Evolutionary conservation across 495 filamentous ascomycete species (phyloP).

Genomic region (Aspergillus ostianus): DNA sequence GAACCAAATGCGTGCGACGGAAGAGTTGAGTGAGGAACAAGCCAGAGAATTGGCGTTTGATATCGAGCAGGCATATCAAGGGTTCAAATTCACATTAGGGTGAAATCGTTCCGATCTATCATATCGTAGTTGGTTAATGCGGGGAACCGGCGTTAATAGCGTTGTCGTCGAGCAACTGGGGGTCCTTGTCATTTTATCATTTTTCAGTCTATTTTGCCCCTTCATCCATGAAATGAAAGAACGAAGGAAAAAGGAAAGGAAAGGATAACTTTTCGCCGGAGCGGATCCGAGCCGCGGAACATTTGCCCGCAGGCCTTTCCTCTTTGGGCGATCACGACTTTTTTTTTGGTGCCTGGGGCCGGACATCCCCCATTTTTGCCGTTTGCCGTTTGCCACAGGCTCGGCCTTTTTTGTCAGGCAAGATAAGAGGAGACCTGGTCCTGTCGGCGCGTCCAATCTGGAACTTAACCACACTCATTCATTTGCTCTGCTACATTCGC

Average conservation of each 20-base stretch:
- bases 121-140: conserved; percentile 6
- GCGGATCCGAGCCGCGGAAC: conserved; percentile 35
- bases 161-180: too few relatives aligned
- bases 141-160: conserved; percentile 9
- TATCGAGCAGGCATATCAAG: conserved; percentile 86
- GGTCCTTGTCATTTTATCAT: neutral
- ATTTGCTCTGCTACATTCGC: conserved; percentile 11
- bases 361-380: neutral
- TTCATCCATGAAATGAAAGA: conserved; percentile 11
- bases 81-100: conserved; percentile 74
- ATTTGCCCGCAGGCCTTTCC: conserved; percentile 36
- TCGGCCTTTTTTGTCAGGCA: neutral
- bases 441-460: neutral
- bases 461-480: conserved; percentile 5
- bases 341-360: conserved; percentile 26
- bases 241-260: neutral
- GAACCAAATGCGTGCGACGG: conserved; percentile 95
- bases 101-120: conserved; percentile 17
- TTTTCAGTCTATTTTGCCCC: conserved; percentile 4
- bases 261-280: conserved; percentile 4
- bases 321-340: conserved; percentile 39
- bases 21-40: conserved; percentile 85
- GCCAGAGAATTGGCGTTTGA: conserved; percentile 83
- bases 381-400: conserved; percentile 2
- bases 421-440: neutral